These are phyloP conservation scores for Hevea brasiliensis DNA, from an alignment of 345 rosid genomes.

Conservation along the genomic window DNA sequence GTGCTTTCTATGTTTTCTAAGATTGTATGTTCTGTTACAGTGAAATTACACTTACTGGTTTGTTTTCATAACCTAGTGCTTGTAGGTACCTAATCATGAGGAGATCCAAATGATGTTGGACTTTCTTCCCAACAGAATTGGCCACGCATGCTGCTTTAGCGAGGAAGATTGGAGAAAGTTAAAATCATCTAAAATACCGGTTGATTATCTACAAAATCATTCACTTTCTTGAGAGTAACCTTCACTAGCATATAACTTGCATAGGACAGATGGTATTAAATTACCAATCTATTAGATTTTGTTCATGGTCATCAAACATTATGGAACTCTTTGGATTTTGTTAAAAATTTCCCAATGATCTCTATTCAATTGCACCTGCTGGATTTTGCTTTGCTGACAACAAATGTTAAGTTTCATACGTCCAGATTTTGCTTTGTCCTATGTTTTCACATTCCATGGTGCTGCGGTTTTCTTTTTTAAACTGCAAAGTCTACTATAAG, in stretches of 20 bases:
- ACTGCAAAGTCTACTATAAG: background rate
- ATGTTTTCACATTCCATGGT: background rate
- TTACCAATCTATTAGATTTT: background rate
- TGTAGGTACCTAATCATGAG: conserved; percentile 77
- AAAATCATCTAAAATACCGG: conserved; percentile 71
- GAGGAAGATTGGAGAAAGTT: conserved; percentile 62
- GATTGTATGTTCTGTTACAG: background rate
- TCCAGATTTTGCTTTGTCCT: too few relatives aligned
- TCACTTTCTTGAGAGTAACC: conserved; percentile 2
- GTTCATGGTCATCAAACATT: background rate
- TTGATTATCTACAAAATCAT: conserved; percentile 27
- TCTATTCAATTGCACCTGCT: background rate
- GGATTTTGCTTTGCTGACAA: background rate
- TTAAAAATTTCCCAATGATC: background rate
- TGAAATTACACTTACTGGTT: conserved; percentile 29
- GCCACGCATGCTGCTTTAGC: conserved; percentile 79
- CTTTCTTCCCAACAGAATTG: conserved; percentile 80
- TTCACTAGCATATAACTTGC: background rate
- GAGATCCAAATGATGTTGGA: conserved; percentile 84
- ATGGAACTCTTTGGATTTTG: background rate
- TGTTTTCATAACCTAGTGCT: conserved; percentile 59
- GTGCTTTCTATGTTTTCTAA: background rate
- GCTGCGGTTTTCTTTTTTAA: background rate
- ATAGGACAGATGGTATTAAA: too few relatives aligned
- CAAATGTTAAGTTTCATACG: background rate